A percentile compares a stretch with the other conserved stretches of the same genome.
Conservation (phyloP, 495 filamentous ascomycete species). For the Filosporella fistucella region DNA sequence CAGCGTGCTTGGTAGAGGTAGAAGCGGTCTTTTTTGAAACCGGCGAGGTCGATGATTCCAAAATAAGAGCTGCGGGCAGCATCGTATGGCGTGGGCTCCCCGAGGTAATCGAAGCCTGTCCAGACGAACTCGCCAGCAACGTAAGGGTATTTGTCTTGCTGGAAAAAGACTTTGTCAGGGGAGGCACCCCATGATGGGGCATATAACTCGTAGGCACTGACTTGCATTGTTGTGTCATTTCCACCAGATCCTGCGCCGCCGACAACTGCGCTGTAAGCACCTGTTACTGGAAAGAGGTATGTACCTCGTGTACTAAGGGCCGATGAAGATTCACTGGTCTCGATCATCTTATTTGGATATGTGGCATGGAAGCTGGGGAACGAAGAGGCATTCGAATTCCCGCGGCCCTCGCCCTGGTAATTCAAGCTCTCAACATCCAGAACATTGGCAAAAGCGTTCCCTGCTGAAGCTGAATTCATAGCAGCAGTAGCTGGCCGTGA, state of each 20-base stretch:
- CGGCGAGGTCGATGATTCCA: constrained; percentile 45
- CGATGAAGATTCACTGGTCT: constrained; percentile 36
- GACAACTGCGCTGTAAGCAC: constrained; percentile 22
- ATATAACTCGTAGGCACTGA: constrained; percentile 46
- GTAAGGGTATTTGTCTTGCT: constrained; percentile 39
- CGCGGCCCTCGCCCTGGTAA: constrained; percentile 45
- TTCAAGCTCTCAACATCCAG: constrained; percentile 42
- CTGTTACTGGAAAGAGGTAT: constrained; percentile 44
- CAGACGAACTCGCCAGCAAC: constrained; percentile 46
- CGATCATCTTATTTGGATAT: constrained; percentile 41
- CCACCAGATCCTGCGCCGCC: constrained; percentile 24
- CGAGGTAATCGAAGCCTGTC: constrained; percentile 46
- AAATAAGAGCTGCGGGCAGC: constrained; percentile 42
- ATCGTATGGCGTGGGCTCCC: constrained; percentile 38
- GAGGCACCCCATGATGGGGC: constrained; percentile 34
- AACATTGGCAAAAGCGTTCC: constrained; percentile 26
- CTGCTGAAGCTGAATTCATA: constrained; percentile 33
- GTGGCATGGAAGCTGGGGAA: constrained; percentile 32
- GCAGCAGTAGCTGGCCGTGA: constrained; percentile 34
- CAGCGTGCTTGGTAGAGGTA: constrained; percentile 43
- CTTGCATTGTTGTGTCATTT: constrained; percentile 23
- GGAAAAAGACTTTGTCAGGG: constrained; percentile 42
- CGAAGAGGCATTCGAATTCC: constrained; percentile 21
- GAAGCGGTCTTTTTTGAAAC: constrained; percentile 46
- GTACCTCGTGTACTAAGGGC: constrained; percentile 40